Percentiles rank a stretch among this genome's conserved stretches.
Conservation (phyloP, 257 asterid genomes). For the Cruciata laevipes region DNA sequence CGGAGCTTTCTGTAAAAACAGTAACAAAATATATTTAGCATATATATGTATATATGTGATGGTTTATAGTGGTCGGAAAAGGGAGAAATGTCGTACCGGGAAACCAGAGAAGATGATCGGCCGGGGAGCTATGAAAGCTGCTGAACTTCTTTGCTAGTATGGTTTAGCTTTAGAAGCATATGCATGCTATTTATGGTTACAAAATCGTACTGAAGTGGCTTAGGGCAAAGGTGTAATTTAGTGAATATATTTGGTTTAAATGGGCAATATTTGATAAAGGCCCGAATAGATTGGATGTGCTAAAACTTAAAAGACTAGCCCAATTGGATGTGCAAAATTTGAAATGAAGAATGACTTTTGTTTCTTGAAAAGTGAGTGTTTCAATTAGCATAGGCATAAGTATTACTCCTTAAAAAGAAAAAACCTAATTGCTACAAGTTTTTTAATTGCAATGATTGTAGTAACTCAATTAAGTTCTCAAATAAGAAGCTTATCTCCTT, state of each 20-base stretch:
- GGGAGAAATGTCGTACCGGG: not conserved
- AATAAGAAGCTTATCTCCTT: too few species aligned
- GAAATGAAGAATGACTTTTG: not conserved
- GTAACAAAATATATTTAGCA: not conserved
- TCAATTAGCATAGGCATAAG: too few species aligned
- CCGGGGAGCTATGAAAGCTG: not conserved
- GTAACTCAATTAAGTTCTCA: too few species aligned
- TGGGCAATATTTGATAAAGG: not conserved
- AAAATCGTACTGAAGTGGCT: not conserved
- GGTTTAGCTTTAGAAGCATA: not conserved
- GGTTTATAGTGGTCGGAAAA: not conserved
- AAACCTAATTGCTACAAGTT: too few species aligned
- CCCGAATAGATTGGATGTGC: not conserved
- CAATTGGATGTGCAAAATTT: not conserved
- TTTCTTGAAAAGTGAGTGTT: too few species aligned
- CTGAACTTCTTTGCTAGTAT: not conserved
- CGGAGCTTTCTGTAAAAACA: not conserved
- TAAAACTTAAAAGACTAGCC: not conserved
- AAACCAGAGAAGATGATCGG: not conserved
- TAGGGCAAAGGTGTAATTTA: not conserved
- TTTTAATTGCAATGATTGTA: too few species aligned
- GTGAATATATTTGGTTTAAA: not conserved
- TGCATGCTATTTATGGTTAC: constrained; percentile 1
- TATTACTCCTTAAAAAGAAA: too few species aligned
- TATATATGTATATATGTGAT: too few species aligned